Evolutionary conservation across 2,329 filamentous ascomycete species (phyloP).

Genomic region (Leptographium lundbergii): DNA sequence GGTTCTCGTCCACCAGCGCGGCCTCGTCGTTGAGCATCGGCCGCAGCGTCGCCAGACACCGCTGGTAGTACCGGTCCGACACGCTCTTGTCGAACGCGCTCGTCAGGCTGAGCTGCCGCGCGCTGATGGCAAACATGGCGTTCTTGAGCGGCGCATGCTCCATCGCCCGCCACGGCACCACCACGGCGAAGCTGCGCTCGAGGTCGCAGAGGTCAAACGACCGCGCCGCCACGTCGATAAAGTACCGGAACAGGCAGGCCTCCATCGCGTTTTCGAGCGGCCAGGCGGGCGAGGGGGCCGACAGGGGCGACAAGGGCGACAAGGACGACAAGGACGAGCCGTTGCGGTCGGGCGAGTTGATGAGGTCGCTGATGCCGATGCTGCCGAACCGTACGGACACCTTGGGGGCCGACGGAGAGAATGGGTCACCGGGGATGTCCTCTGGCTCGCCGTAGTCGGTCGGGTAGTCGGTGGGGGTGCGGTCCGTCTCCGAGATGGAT

Average conservation of each 20-base stretch:
- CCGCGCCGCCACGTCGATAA: not conserved
- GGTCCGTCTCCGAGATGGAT: too few species aligned
- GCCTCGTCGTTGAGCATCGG: constrained; percentile 1
- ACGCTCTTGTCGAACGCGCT: not conserved
- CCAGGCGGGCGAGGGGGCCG: not conserved
- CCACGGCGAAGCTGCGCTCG: not conserved
- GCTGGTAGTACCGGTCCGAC: not conserved
- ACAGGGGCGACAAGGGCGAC: too few species aligned
- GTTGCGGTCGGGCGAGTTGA: not conserved
- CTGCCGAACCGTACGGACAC: not conserved
- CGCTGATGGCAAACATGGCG: constrained; percentile 1
- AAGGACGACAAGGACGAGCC: too few species aligned
- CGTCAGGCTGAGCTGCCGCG: not conserved
- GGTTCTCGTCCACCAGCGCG: constrained; percentile 2
- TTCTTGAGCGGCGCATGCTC: not conserved
- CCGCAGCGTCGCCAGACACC: not conserved
- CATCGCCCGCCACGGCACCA: not conserved
- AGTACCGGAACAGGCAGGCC: not conserved
- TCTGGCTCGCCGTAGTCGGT: too few species aligned
- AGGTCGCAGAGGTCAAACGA: constrained; percentile 1
- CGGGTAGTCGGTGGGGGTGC: too few species aligned
- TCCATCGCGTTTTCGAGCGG: not conserved
- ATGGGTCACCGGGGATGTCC: too few species aligned
- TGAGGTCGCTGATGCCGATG: not conserved
- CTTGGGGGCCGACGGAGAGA: too few species aligned